Conservation (phyloP, 805 yeast species). For the Saccharomycopsis schoenii region DNA sequence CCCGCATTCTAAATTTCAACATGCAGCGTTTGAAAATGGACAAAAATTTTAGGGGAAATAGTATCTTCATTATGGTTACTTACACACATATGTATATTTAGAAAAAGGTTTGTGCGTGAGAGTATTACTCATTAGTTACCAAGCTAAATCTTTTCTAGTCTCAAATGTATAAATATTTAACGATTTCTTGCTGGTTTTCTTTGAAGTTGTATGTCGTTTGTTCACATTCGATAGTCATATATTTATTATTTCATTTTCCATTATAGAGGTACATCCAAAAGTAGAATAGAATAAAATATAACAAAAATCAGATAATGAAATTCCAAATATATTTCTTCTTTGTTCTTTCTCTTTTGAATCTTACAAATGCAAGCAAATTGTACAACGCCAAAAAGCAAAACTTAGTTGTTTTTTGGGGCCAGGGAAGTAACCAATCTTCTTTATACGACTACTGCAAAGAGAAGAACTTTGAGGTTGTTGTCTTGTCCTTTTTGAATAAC, state of each 20-base stretch:
- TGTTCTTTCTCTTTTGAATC: background rate
- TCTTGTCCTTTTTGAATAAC: slow-evolving; percentile 15
- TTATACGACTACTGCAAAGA: slow-evolving; percentile 33
- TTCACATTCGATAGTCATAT: no score
- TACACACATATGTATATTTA: background rate
- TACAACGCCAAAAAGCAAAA: slow-evolving; percentile 26
- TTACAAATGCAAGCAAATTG: background rate
- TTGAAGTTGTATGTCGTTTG: no score
- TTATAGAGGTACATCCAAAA: no score
- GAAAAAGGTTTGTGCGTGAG: background rate
- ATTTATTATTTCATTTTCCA: no score
- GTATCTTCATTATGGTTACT: background rate
- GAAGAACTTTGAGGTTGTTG: slow-evolving; percentile 12
- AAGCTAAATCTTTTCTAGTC: no score
- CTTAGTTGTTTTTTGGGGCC: slow-evolving; percentile 73
- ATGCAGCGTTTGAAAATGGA: background rate
- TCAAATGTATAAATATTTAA: no score
- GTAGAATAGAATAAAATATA: background rate
- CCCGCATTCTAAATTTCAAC: background rate
- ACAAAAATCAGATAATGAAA: background rate
- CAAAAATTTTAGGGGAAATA: background rate
- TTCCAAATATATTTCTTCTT: background rate
- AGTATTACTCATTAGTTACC: no score
- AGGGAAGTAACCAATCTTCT: slow-evolving; percentile 39
- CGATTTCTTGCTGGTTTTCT: background rate